Evolutionary conservation across 257 asterid genomes (phyloP), one percentile per base, ranked within the genome.

Genomic region (Dorcoceras hygrometricum): DNA sequence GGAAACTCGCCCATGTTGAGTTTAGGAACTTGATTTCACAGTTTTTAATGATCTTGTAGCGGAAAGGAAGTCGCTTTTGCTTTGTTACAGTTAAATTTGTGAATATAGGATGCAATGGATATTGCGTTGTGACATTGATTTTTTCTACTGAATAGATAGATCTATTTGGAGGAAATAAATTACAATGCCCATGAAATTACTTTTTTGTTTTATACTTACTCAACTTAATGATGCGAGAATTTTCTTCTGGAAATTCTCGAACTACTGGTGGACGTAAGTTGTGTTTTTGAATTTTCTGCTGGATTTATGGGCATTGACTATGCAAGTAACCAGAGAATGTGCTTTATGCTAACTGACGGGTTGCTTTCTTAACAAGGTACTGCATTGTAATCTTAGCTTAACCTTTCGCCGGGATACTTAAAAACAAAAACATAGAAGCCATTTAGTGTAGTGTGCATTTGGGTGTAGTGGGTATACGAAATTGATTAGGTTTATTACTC

Each of bases 181-280:
- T 18, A 4, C 22, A 4, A 46, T 5, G 8, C 20, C 22, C 22
- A 22, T 16, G n/a, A 36, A 31, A 36, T 20, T 34, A 10, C 16
- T 46, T 14, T 23, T 39, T 63, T 36, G 36, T 23, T 39, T 63
- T 36, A 26, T 39, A 59, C 7, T 12, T 25, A 28, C 19, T 61
- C 14, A 7, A 9, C 23, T 31, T 68, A 59, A 24, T 27, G 50
- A 23, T 25, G 65, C 51, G 16, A 36, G 46, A 28, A 25, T 39
- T 25, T 48, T 18, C 32, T 9, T 43, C 46, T 43, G 65, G 75
- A 6, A 63, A 64, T 69, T 68, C 48, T 65, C 66, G 62, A 73
- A 14, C 65, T 68, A 34, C 68, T 67, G 57, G 68, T 58, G 66
- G 39, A 9, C 39, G 58, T 20, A 23, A 22, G 67, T 25, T 75